Conservation (phyloP, 1,284 basidiomycete genomes). For the Boletus mariae region DNA sequence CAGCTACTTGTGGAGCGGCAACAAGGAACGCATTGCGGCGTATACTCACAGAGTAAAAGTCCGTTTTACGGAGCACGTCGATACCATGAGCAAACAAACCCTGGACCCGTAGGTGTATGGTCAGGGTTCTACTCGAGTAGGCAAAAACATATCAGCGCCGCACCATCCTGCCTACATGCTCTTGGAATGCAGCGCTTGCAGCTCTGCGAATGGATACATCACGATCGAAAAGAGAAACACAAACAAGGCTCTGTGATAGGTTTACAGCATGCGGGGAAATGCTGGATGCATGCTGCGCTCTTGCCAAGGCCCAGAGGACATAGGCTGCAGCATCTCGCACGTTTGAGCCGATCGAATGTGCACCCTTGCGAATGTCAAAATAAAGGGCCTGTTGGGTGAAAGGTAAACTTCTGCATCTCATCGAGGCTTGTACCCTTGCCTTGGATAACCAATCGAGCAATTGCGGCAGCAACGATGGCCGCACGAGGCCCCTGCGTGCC, state of each 20-base stretch:
- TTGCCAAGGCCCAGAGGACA: conserved; percentile 91
- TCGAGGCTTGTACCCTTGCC: conserved; percentile 39
- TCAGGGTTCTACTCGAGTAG: conserved; percentile 9
- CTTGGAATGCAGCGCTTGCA: conserved; percentile 97
- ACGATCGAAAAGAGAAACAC: conserved; percentile 85
- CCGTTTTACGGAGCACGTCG: conserved; percentile 85
- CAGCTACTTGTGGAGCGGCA: conserved; percentile 83
- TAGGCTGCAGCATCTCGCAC: conserved; percentile 96
- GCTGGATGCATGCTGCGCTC: conserved; percentile 62
- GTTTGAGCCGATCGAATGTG: conserved; percentile 90
- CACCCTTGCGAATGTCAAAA: conserved; percentile 89
- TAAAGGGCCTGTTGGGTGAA: conserved; percentile 67
- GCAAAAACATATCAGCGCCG: conserved; percentile 28
- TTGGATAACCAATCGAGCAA: conserved; percentile 78
- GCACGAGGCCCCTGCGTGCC: conserved; percentile 76
- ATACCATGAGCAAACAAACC: conserved; percentile 91
- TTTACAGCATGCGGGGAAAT: conserved; percentile 60
- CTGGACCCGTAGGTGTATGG: conserved; percentile 40
- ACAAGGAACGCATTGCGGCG: conserved; percentile 79
- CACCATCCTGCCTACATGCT: conserved; percentile 92
- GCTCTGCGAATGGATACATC: conserved; percentile 96
- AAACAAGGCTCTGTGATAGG: conserved; percentile 71
- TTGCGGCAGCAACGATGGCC: conserved; percentile 52
- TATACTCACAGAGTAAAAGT: conserved; percentile 92
- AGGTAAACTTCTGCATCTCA: conserved; percentile 9